phyloP scores from a whole-genome alignment of 2,329 filamentous ascomycete species.

The Penicillium brasilianum region DNA sequence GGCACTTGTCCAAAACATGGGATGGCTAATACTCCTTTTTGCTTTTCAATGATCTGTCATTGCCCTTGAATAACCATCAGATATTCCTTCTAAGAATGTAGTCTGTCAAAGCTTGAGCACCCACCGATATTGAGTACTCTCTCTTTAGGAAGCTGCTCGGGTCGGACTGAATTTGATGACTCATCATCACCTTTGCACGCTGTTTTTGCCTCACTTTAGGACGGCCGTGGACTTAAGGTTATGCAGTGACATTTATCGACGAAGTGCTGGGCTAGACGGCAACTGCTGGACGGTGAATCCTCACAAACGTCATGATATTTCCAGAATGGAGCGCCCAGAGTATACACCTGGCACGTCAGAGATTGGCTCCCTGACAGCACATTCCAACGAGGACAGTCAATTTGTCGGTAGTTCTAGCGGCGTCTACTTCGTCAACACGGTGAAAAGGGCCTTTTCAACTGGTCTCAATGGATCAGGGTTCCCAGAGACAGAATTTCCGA shows the following conservation, averaged over 20 bases:
- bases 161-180: neutral
- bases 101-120: no score
- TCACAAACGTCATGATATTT: slow-evolving; percentile 22
- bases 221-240: no score
- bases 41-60: neutral
- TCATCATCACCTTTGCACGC: slow-evolving; percentile 1
- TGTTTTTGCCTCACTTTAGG: no score
- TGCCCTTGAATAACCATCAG: neutral
- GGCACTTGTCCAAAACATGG: slow-evolving; percentile 12
- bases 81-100: neutral
- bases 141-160: no score
- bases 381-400: slow-evolving; percentile 53
- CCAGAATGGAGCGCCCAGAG: slow-evolving; percentile 37
- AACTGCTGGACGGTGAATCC: neutral
- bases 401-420: slow-evolving; percentile 60
- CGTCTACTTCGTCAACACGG: slow-evolving; percentile 61
- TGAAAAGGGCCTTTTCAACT: slow-evolving; percentile 56
- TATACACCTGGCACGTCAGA: slow-evolving; percentile 39
- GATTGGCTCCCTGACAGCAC: slow-evolving; percentile 50
- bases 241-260: neutral
- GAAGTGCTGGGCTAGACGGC: no score
- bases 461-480: slow-evolving; percentile 33
- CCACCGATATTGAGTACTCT: neutral
- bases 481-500: slow-evolving; percentile 34
- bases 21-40: slow-evolving; percentile 12